Conservation (phyloP, 2,329 filamentous ascomycete species). For the Cytospora paraplurivora region DNA sequence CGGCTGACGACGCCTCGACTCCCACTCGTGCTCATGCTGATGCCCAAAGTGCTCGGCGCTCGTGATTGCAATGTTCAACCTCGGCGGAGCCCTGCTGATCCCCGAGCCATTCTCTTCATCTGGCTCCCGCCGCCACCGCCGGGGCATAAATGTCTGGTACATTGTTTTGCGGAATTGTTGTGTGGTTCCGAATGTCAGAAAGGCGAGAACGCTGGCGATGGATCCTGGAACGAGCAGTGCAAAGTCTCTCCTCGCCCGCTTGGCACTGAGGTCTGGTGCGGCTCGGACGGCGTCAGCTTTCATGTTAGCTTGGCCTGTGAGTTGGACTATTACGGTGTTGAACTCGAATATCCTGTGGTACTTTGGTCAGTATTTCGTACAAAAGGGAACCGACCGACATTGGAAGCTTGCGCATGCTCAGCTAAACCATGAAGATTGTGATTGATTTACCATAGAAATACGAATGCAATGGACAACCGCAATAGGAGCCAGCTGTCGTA, state of each 20-base stretch:
- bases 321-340: constrained; percentile 18
- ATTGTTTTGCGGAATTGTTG: constrained; percentile 33
- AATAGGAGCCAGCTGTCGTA: constrained; percentile 27
- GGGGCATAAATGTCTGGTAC: constrained; percentile 30
- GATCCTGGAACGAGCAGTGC: constrained; percentile 31
- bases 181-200: constrained; percentile 35
- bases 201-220: constrained; percentile 32
- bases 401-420: neutral
- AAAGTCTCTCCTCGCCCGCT: constrained; percentile 13
- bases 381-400: neutral
- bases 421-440: neutral
- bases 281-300: constrained; percentile 40
- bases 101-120: neutral
- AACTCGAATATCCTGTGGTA: constrained; percentile 25
- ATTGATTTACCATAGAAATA: constrained; percentile 19
- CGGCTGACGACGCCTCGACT: no score
- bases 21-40: neutral
- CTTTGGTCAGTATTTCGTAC: neutral
- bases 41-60: neutral
- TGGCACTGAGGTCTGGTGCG: constrained; percentile 20
- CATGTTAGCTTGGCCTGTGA: constrained; percentile 31
- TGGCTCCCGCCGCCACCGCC: neutral
- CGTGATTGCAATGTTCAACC: neutral
- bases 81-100: neutral
- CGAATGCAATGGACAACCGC: constrained; percentile 25